A percentile compares a stretch with the other conserved stretches of the same genome.
These are phyloP conservation scores for Fusarium globosum DNA, from an alignment of 2,329 filamentous ascomycete genomes.

Conservation along the genomic window DNA sequence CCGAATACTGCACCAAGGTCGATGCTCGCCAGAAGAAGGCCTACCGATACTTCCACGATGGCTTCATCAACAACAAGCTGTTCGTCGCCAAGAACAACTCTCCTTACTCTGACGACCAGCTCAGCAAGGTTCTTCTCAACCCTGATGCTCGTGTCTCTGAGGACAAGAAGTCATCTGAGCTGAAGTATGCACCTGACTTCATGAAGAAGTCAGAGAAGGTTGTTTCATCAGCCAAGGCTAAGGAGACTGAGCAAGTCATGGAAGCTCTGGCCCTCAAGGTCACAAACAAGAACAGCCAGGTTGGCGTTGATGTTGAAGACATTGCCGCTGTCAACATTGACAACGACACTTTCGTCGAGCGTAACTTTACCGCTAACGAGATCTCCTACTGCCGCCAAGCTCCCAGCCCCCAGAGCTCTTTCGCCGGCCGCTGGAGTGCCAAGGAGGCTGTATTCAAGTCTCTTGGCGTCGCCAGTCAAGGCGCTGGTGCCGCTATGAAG, in stretches of 20 bases:
- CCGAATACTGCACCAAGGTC: conserved; percentile 87
- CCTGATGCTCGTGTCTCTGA: conserved; percentile 85
- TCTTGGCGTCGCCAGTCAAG: conserved; percentile 85
- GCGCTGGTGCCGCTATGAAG: conserved; percentile 88
- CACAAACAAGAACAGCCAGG: conserved; percentile 71
- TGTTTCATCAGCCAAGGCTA: conserved; percentile 59
- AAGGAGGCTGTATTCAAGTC: conserved; percentile 99
- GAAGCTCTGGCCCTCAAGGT: conserved; percentile 78
- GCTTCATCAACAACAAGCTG: conserved; percentile 96
- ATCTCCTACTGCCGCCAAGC: conserved; percentile 87
- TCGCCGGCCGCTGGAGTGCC: conserved; percentile 94
- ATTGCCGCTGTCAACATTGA: conserved; percentile 89
- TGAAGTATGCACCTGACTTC: conserved; percentile 77
- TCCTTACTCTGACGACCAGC: conserved; percentile 89
- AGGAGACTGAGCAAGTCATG: conserved; percentile 79
- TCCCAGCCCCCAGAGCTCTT: conserved; percentile 85
- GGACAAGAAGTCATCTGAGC: conserved; percentile 87
- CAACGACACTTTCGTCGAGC: conserved; percentile 92
- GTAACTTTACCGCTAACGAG: conserved; percentile 91
- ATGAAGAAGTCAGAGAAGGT: conserved; percentile 72
- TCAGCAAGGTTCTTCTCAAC: conserved; percentile 91
- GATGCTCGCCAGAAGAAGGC: conserved; percentile 97
- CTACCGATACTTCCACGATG: conserved; percentile 98
- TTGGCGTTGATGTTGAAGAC: conserved; percentile 94
- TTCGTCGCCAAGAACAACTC: conserved; percentile 95